phyloP scores from a whole-genome alignment of 73 alveolate genomes.

The Tetrahymena thermophila region DNA sequence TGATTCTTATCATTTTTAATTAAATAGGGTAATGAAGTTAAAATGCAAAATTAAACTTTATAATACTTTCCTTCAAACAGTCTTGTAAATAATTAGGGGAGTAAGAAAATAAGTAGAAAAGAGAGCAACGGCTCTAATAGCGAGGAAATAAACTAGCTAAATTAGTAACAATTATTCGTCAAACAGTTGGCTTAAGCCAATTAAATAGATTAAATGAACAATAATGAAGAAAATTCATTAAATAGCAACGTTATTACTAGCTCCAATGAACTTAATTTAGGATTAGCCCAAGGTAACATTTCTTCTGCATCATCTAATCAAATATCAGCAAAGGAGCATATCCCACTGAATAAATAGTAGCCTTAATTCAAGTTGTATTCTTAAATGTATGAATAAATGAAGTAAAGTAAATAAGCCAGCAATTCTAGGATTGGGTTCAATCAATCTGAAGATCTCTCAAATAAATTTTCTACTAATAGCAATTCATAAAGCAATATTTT shows the following conservation, averaged over 20 bases:
- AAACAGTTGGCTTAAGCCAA: background rate
- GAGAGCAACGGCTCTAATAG: background rate
- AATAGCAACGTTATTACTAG: background rate
- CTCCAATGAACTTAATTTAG: background rate
- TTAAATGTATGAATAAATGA: background rate
- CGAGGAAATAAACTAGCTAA: background rate
- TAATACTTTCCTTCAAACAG: background rate
- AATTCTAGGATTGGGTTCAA: background rate
- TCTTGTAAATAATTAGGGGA: background rate
- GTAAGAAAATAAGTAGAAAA: background rate
- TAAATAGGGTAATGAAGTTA: background rate
- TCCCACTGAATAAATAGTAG: background rate
- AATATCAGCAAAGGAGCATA: background rate
- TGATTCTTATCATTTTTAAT: background rate
- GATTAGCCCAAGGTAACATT: background rate
- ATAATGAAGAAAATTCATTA: background rate
- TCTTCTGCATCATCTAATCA: background rate
- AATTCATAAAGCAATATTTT: background rate
- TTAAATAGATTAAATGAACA: background rate
- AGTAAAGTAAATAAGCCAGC: background rate
- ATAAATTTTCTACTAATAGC: background rate
- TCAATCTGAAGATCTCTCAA: background rate
- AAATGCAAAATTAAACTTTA: background rate
- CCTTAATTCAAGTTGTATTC: background rate
- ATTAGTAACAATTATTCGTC: background rate